Conservation (phyloP, 2,329 filamentous ascomycete genomes). For the Pseudocercospora fijiensis region DNA sequence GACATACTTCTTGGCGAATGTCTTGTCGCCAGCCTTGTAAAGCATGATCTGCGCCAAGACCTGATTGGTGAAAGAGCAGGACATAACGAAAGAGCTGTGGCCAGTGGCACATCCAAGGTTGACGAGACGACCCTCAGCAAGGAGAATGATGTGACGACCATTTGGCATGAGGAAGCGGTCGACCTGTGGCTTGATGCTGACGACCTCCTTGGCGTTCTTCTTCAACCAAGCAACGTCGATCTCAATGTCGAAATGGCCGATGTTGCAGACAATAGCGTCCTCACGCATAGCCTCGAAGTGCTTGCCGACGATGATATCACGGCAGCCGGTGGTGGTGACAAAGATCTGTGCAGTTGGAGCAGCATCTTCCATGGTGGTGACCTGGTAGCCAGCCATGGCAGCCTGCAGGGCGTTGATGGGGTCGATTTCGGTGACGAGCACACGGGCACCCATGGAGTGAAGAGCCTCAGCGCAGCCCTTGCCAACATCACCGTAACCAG, state of each 20-base stretch:
- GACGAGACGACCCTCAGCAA: slow-evolving; percentile 97
- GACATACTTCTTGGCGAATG: slow-evolving; percentile 88
- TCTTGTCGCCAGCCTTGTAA: slow-evolving; percentile 86
- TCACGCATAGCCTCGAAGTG: slow-evolving; percentile 97
- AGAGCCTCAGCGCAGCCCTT: slow-evolving; percentile 98
- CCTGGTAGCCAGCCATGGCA: slow-evolving; percentile 94
- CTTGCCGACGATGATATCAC: slow-evolving; percentile 87
- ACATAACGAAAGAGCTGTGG: slow-evolving; percentile 99
- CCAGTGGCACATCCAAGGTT: slow-evolving; percentile 99
- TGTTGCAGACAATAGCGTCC: slow-evolving; percentile 99
- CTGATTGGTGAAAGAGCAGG: slow-evolving; percentile 99
- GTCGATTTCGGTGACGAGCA: slow-evolving; percentile 94
- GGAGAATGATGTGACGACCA: slow-evolving; percentile 96
- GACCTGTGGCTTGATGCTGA: slow-evolving; percentile 99
- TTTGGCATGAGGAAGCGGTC: slow-evolving; percentile 94
- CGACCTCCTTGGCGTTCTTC: slow-evolving; percentile 86
- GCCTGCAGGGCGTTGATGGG: slow-evolving; percentile 99
- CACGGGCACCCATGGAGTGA: slow-evolving; percentile 93
- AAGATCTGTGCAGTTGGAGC: slow-evolving; percentile 90
- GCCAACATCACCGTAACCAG: slow-evolving; percentile 97
- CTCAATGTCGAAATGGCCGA: slow-evolving; percentile 99
- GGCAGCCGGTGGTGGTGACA: slow-evolving; percentile 98
- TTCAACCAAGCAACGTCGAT: slow-evolving; percentile 99
- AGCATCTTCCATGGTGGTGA: slow-evolving; percentile 97
- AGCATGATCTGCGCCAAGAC: slow-evolving; percentile 98